A percentile compares a stretch with the other conserved stretches of the same genome.
Conservation (phyloP, 345 rosid species). For the Sisymbrium irio region DNA sequence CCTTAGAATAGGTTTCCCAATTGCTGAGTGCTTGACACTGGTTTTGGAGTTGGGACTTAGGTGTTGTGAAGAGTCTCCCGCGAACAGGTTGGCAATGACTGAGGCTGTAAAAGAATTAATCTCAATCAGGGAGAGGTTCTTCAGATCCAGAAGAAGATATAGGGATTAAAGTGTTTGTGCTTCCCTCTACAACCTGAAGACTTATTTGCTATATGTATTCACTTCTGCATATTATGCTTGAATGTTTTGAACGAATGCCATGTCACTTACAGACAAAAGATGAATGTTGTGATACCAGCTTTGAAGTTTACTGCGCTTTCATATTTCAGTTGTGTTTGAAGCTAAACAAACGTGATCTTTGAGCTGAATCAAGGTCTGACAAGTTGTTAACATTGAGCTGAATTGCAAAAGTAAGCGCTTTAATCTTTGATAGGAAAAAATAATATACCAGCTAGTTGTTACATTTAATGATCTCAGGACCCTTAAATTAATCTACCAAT, state of each 20-base stretch:
- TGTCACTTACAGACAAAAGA: not conserved
- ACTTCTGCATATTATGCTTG: not conserved
- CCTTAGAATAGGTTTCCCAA: slow-evolving; percentile 7
- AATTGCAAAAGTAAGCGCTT: slow-evolving; percentile 48
- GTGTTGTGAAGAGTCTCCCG: slow-evolving; percentile 31
- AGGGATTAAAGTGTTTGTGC: not conserved
- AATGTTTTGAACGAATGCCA: not conserved
- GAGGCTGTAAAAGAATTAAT: slow-evolving; percentile 23
- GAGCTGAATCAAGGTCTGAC: too few species aligned
- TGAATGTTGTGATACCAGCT: not conserved
- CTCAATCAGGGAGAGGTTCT: slow-evolving; percentile 26
- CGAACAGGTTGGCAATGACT: slow-evolving; percentile 11
- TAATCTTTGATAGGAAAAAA: not conserved
- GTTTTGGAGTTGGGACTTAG: slow-evolving; percentile 31
- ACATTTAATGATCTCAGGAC: too few species aligned
- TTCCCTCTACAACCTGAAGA: not conserved
- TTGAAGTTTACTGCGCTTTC: too few species aligned
- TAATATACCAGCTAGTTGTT: not conserved
- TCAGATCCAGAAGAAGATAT: slow-evolving; percentile 6
- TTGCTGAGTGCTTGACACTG: not conserved
- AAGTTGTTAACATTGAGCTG: slow-evolving; percentile 76
- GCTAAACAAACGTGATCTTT: too few species aligned
- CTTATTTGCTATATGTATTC: not conserved
- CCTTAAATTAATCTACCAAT: too few species aligned
- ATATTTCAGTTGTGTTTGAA: too few species aligned